Conservation (phyloP, 108 stramenopile species). For the Cyclotella baltica region DNA sequence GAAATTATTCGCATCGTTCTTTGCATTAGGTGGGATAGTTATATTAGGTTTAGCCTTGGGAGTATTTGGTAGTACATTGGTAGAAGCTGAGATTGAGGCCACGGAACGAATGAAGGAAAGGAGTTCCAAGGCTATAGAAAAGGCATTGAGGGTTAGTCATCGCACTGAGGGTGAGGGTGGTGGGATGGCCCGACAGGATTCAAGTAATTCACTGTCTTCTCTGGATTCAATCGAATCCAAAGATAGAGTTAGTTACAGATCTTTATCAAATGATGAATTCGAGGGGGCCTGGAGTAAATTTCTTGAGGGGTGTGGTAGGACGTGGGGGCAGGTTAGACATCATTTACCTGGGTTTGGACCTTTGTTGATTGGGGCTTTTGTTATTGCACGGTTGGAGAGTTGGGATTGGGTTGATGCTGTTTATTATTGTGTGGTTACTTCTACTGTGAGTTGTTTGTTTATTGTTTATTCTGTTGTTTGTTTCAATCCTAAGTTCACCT, state of each 20-base stretch:
- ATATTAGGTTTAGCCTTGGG: conserved; percentile 66
- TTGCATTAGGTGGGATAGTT: conserved; percentile 69
- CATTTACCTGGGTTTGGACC: conserved; percentile 30
- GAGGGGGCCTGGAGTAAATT: not conserved
- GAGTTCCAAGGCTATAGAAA: conserved; percentile 20
- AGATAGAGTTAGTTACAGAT: not conserved
- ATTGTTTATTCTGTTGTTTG: not conserved
- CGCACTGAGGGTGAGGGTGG: not conserved
- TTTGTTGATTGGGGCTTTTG: conserved; percentile 28
- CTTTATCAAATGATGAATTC: not conserved
- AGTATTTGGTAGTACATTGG: conserved; percentile 54
- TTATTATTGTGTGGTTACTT: conserved; percentile 68
- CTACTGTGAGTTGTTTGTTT: conserved; percentile 37
- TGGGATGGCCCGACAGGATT: not conserved
- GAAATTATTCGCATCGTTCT: conserved; percentile 68
- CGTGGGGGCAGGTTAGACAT: not conserved
- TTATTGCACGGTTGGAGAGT: conserved; percentile 28
- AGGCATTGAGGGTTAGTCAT: conserved; percentile 9
- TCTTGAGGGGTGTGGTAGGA: not conserved
- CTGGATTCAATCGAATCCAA: conserved; percentile 9
- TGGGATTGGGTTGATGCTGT: conserved; percentile 50
- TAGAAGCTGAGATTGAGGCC: conserved; percentile 56
- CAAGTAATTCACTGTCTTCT: not conserved
- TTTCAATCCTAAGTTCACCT: not conserved
- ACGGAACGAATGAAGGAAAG: conserved; percentile 34